phyloP scores from a whole-genome alignment of 371 early-diverging fungal species.

The Scutellospora calospora region DNA sequence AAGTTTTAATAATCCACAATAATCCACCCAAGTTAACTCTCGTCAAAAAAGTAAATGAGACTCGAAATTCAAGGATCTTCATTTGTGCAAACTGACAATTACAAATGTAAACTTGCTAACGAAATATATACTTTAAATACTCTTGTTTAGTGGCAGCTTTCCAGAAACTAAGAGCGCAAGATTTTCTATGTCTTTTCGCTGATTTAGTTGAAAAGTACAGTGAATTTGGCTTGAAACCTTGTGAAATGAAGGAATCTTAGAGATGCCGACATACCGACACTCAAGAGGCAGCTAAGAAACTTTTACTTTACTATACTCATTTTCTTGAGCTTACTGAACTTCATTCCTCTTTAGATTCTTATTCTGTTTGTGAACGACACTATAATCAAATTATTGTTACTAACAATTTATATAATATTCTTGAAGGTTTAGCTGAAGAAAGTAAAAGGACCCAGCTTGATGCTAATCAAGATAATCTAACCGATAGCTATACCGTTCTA shows the following conservation, averaged over 20 bases:
- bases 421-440: too few species aligned
- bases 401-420: neutral
- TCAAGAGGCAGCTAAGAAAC: neutral
- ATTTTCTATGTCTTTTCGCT: neutral
- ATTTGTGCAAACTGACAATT: too few species aligned
- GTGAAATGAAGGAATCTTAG: neutral
- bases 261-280: neutral
- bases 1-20: too few species aligned
- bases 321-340: neutral
- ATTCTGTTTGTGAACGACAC: neutral
- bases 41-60: too few species aligned
- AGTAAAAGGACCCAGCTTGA: too few species aligned
- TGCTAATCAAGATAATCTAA: too few species aligned
- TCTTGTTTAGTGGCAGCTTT: too few species aligned
- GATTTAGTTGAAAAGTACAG: neutral
- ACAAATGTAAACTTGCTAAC: too few species aligned
- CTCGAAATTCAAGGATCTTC: too few species aligned
- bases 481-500: too few species aligned
- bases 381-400: constrained; percentile 15
- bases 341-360: neutral
- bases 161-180: constrained; percentile 12
- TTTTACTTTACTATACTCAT: neutral
- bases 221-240: neutral
- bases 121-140: too few species aligned
- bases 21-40: too few species aligned